Evolutionary conservation across 2,329 filamentous ascomycete genomes (phyloP).

Genomic region (Capronia epimyces): DNA sequence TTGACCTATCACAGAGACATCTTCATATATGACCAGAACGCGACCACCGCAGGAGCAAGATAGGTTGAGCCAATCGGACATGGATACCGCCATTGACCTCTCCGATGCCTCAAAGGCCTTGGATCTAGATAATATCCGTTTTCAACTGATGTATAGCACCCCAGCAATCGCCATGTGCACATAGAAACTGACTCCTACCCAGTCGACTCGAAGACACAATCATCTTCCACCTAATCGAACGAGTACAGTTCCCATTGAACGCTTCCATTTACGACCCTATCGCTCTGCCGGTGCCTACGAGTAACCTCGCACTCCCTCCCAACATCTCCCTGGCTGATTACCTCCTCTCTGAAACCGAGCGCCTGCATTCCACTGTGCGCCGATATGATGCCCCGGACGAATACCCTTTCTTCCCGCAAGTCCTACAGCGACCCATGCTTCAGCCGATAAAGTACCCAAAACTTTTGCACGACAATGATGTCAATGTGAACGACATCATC

Average conservation of each 20-base stretch:
- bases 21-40: neutral
- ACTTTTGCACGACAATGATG: conserved; percentile 80
- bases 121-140: conserved; percentile 86
- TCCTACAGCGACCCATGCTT: conserved; percentile 74
- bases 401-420: conserved; percentile 89
- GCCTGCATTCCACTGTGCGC: conserved; percentile 83
- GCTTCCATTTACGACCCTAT: conserved; percentile 76
- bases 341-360: conserved; percentile 85
- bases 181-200: conserved; percentile 20
- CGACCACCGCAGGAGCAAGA: neutral
- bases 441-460: conserved; percentile 79
- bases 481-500: conserved; percentile 84
- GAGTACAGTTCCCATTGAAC: conserved; percentile 95
- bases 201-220: conserved; percentile 97
- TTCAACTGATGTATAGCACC: conserved; percentile 73
- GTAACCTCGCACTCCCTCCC: conserved; percentile 76
- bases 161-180: neutral
- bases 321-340: conserved; percentile 96
- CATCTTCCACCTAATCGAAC: conserved; percentile 92
- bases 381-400: conserved; percentile 96
- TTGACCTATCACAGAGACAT: neutral
- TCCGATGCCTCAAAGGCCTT: conserved; percentile 78
- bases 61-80: conserved; percentile 38
- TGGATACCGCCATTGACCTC: conserved; percentile 89
- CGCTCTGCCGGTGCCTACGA: conserved; percentile 70